Evolutionary conservation across 352 stramenopile species (phyloP).

Genomic region (Globisporangium okanoganense): DNA sequence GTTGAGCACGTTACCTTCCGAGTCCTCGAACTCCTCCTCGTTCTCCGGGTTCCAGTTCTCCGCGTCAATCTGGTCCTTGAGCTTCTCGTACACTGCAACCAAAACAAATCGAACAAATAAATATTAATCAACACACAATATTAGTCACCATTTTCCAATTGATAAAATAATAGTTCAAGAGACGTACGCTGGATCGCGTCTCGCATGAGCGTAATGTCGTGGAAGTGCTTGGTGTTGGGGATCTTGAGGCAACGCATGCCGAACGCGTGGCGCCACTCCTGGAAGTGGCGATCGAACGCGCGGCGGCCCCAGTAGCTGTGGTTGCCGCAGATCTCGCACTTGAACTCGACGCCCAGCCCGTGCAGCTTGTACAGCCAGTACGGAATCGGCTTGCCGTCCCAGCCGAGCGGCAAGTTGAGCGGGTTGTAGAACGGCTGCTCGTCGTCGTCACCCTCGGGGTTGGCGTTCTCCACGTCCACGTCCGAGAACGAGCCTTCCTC

Average conservation of each 20-base stretch:
- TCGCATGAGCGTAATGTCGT: constrained; percentile 98
- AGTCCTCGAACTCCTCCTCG: constrained; percentile 99
- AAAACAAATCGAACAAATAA: constrained; percentile 12
- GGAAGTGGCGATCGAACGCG: constrained; percentile 98
- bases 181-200: constrained; percentile 88
- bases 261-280: constrained; percentile 97
- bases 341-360: constrained; percentile 97
- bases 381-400: constrained; percentile 99
- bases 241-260: constrained; percentile 99
- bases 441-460: constrained; percentile 86
- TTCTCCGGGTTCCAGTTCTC: constrained; percentile 93
- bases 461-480: constrained; percentile 68
- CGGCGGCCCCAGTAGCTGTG: constrained; percentile 96
- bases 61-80: constrained; percentile 92
- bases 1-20: constrained; percentile 98
- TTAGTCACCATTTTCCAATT: constrained; percentile 3
- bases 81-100: constrained; percentile 92
- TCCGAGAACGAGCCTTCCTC: constrained; percentile 83
- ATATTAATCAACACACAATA: not conserved
- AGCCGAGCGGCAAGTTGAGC: constrained; percentile 97
- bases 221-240: constrained; percentile 99
- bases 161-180: not conserved
- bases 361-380: constrained; percentile 99
- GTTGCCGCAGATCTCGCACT: constrained; percentile 99
- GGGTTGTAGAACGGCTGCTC: constrained; percentile 99